A percentile compares a stretch with the other conserved stretches of the same genome.
phyloP scores from a whole-genome alignment of 768 basidiomycete genomes.

The Rubroboletus pulcherrimus region DNA sequence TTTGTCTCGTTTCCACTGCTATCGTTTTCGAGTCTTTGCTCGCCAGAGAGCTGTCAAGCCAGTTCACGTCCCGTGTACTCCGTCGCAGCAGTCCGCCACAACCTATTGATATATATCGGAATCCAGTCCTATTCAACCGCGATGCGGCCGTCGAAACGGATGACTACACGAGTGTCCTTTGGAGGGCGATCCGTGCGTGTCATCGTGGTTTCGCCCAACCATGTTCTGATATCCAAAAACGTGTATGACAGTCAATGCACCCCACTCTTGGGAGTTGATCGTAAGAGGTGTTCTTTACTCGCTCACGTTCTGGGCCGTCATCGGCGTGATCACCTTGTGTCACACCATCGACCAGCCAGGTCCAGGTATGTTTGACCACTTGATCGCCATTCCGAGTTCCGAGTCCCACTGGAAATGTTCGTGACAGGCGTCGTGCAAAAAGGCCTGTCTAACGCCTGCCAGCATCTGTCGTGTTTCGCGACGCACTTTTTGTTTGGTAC shows the following conservation, averaged over 20 bases:
- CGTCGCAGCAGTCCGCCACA: background rate
- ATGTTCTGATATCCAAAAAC: background rate
- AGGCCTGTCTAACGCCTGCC: background rate
- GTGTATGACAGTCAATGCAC: conserved; percentile 11
- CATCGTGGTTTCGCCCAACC: background rate
- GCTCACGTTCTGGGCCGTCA: conserved; percentile 8
- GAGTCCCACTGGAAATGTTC: no score
- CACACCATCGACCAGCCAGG: background rate
- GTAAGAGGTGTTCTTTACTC: conserved; percentile 6
- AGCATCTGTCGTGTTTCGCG: background rate
- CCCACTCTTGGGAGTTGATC: conserved; percentile 16
- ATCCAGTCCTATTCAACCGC: no score
- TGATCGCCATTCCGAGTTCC: background rate
- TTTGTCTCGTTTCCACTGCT: conserved; percentile 9
- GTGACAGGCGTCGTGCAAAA: no score
- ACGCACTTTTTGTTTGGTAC: background rate
- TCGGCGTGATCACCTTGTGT: background rate
- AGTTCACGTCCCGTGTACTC: background rate
- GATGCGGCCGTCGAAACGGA: background rate
- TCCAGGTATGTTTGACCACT: background rate
- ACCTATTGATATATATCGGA: background rate
- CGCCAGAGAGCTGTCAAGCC: conserved; percentile 1
- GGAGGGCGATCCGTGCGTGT: conserved; percentile 16
- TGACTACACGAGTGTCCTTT: background rate
- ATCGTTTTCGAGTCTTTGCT: conserved; percentile 9